Percentiles rank a stretch among this genome's conserved stretches.
These are phyloP conservation scores for Mercurialis annua DNA, from an alignment of 345 rosid genomes.

Conservation along the genomic window DNA sequence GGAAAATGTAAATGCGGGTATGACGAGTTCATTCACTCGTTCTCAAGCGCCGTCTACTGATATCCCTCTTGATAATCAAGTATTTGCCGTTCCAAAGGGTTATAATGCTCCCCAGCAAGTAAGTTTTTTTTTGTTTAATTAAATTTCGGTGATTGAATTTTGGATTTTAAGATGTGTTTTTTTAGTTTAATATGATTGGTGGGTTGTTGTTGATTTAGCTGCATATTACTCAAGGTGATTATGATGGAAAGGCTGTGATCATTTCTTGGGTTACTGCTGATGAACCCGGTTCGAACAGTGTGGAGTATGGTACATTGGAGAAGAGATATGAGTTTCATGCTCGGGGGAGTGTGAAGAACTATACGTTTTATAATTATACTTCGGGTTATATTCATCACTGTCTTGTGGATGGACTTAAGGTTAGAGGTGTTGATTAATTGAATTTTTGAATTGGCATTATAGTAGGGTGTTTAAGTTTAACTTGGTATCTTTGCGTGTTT, in stretches of 20 bases:
- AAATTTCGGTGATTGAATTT: not conserved
- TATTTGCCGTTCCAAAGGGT: constrained; percentile 40
- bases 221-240: constrained; percentile 46
- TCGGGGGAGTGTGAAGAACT: constrained; percentile 27
- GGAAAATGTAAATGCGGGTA: constrained; percentile 24
- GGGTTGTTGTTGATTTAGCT: constrained; percentile 24
- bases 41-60: constrained; percentile 30
- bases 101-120: constrained; percentile 48
- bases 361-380: constrained; percentile 36
- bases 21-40: constrained; percentile 40
- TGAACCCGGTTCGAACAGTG: constrained; percentile 25
- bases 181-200: not conserved
- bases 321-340: constrained; percentile 29
- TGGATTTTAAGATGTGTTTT: not conserved
- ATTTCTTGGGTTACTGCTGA: constrained; percentile 41
- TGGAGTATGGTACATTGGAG: constrained; percentile 29
- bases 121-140: not conserved
- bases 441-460: not conserved
- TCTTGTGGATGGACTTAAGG: constrained; percentile 37
- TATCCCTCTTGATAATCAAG: constrained; percentile 41
- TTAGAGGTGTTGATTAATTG: not conserved
- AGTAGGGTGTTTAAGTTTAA: not conserved
- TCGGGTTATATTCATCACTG: constrained; percentile 53
- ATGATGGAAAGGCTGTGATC: constrained; percentile 41
- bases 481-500: not conserved